Conservation (phyloP, 805 yeast species). For the Wickerhamiella australiensis region DNA sequence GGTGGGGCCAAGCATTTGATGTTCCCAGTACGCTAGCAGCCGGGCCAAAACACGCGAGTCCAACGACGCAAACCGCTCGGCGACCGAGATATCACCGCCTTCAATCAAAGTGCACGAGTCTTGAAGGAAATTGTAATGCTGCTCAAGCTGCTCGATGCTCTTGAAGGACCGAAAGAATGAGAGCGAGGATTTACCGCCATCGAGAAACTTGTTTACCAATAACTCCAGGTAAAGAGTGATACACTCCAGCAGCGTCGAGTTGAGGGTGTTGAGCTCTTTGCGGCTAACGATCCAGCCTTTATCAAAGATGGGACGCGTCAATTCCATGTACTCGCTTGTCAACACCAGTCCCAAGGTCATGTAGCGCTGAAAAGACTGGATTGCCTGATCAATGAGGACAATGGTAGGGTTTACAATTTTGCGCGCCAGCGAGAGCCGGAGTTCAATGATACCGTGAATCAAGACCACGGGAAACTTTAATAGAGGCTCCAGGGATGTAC, state of each 20-base stretch:
- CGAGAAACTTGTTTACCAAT: constrained; percentile 64
- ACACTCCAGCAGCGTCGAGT: constrained; percentile 58
- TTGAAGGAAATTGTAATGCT: constrained; percentile 66
- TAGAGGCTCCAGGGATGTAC: constrained; percentile 41
- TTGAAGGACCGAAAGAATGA: constrained; percentile 66
- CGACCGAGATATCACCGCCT: constrained; percentile 69
- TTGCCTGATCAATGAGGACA: constrained; percentile 92
- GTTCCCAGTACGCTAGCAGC: constrained; percentile 54
- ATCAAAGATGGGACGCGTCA: constrained; percentile 37
- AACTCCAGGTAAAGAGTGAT: constrained; percentile 59
- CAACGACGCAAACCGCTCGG: constrained; percentile 58
- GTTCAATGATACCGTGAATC: constrained; percentile 63
- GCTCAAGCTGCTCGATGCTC: constrained; percentile 81
- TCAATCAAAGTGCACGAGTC: constrained; percentile 67
- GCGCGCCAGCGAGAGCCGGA: constrained; percentile 65
- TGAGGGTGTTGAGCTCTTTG: constrained; percentile 50
- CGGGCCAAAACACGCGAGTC: constrained; percentile 58
- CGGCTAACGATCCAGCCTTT: constrained; percentile 63
- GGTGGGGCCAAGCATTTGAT: constrained; percentile 56
- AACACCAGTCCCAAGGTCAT: constrained; percentile 63
- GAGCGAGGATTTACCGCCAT: constrained; percentile 45
- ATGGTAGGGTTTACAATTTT: constrained; percentile 74
- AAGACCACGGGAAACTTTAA: constrained; percentile 67
- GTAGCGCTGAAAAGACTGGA: constrained; percentile 71
- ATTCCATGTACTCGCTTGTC: constrained; percentile 52